A percentile compares a stretch with the other conserved stretches of the same genome.
phyloP scores from a whole-genome alignment of 78 protist genomes.

The Tieghemostelium lacteum region DNA sequence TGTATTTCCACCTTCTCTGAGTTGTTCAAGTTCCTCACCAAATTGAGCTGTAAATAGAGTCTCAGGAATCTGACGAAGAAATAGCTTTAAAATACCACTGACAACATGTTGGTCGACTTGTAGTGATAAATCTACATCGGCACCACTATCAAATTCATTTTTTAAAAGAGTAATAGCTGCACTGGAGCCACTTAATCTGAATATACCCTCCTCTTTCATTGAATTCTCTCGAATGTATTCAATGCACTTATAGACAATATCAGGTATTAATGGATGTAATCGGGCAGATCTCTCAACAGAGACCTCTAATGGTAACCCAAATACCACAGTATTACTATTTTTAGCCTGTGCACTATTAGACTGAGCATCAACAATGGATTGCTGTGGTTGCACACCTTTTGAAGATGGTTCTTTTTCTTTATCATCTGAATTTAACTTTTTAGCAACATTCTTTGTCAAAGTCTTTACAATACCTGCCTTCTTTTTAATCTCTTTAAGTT shows the following conservation, averaged over 20 bases:
- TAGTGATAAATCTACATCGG: conserved; percentile 3
- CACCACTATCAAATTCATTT: conserved; percentile 55
- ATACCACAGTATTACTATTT: not conserved
- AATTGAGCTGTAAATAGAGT: conserved; percentile 39
- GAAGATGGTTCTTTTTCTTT: conserved; percentile 12
- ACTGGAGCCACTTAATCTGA: conserved; percentile 56
- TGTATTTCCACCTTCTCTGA: conserved; percentile 52
- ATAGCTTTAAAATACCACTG: conserved; percentile 72
- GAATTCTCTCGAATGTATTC: conserved; percentile 51
- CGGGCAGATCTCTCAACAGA: conserved; percentile 30
- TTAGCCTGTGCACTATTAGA: not conserved
- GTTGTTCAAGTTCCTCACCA: conserved; percentile 29
- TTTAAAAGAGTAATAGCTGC: conserved; percentile 13
- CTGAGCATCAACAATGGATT: not conserved
- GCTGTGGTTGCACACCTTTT: not conserved
- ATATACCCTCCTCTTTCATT: conserved; percentile 54
- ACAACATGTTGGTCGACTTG: conserved; percentile 77
- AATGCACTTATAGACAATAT: conserved; percentile 38
- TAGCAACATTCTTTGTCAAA: conserved; percentile 28
- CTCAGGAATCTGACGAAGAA: conserved; percentile 67
- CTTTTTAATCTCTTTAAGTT: conserved; percentile 49
- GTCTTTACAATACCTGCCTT: conserved; percentile 48
- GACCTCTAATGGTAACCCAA: conserved; percentile 58
- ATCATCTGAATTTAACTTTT: conserved; percentile 3
- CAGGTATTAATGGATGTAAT: conserved; percentile 71